phyloP scores from a whole-genome alignment of 1,139 yeast genomes.

The Entelexis sorbosivorans region DNA sequence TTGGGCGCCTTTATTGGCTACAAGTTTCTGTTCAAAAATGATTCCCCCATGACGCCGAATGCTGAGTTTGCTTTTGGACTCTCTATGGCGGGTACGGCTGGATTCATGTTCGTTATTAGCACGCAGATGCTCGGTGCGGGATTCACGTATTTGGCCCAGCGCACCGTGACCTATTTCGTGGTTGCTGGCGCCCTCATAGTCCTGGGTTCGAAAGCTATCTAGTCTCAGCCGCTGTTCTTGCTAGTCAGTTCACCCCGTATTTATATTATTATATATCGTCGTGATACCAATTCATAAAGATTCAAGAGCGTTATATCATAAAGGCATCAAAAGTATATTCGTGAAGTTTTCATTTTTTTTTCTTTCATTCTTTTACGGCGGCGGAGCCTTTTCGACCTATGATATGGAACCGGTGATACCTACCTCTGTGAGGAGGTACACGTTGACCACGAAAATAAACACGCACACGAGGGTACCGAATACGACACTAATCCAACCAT shows the following conservation, averaged over 20 bases:
- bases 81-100: slow-evolving; percentile 65
- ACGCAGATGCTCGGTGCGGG: slow-evolving; percentile 79
- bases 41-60: slow-evolving; percentile 25
- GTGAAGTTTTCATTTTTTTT: background rate
- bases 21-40: slow-evolving; percentile 42
- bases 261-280: background rate
- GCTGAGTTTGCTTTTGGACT: slow-evolving; percentile 44
- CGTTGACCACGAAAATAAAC: slow-evolving; percentile 44
- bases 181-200: slow-evolving; percentile 27
- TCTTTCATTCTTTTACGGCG: no score
- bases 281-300: no score
- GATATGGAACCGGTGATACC: slow-evolving; percentile 36
- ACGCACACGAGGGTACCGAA: slow-evolving; percentile 17
- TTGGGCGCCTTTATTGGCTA: slow-evolving; percentile 62
- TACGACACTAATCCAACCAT: slow-evolving; percentile 14
- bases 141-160: slow-evolving; percentile 45
- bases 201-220: slow-evolving; percentile 15
- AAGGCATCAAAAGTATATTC: background rate
- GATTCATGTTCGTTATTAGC: slow-evolving; percentile 70
- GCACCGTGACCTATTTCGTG: slow-evolving; percentile 26
- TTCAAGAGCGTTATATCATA: background rate
- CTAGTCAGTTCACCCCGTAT: background rate
- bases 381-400: background rate
- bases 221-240: background rate
- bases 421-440: slow-evolving; percentile 58